Base-by-base conservation (phyloP, 768 basidiomycete species). In the Podaxis mareebaensis region DNA sequence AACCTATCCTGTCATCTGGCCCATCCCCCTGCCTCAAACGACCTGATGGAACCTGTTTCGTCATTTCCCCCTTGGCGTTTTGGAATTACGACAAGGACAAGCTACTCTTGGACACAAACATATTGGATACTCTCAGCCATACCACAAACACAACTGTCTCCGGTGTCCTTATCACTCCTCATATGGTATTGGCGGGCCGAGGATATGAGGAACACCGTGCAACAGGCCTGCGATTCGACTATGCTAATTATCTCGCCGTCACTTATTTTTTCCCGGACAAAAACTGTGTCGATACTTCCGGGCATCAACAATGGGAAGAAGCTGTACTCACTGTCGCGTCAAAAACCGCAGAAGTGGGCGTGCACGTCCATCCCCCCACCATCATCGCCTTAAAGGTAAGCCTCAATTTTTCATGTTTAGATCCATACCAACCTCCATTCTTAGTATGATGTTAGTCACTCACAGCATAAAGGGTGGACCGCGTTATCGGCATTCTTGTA, bases 181-280 rank as follows among this genome's bases (percentile, higher is more conserved):
- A 84, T 49, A 93, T 93, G 89, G 89, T 93, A 33, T 76, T 95
- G 40, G 90, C 91, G 7, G 88, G 90, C 20, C 80, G 90, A 62
- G 86, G 84, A 24, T 78, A 78, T 15, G 79, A 78, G 54, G 84
- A 88, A 58, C 82, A 81, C 53, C 80, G 81, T 62, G 75, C 74
- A 57, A 73, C 74, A n/a, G 71, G 75, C 38, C 75, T 78, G n/a
- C 78, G 79, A 62, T 80, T 87, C 55, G 87, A 90, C 69, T 83
- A 80, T 64, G 89, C 91, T 53, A 83, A 79, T 57, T 91, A 87
- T 70, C 82, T 95, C 20, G 91, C 88, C 15, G 78, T 94, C 63
- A 93, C 92, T 0, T 95, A 92, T 73, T 88, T 93, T 75, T 93
- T 95, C 70, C 86, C 84, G 2, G 89, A 92, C 67, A 83, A 79